Conservation (phyloP, 2,329 filamentous ascomycete species). For the Dactylellina parvicollis region DNA sequence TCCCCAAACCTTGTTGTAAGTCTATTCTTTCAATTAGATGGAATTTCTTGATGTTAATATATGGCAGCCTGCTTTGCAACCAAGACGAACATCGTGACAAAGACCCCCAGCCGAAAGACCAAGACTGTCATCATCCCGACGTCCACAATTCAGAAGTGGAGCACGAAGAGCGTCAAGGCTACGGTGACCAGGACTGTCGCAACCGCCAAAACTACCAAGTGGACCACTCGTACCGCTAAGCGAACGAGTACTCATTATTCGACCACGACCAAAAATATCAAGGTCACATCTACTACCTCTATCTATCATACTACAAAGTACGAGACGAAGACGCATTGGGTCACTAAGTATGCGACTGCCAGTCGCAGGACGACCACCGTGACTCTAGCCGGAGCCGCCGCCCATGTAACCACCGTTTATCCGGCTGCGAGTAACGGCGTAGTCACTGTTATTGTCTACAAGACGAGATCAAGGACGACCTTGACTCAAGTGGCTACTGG, state of each 20-base stretch:
- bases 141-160: background rate
- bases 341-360: background rate
- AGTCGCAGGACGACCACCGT: conserved; percentile 1
- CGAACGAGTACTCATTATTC: background rate
- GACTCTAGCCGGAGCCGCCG: background rate
- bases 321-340: background rate
- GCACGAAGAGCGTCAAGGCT: background rate
- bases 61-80: background rate
- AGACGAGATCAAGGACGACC: background rate
- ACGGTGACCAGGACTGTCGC: background rate
- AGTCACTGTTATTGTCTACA: background rate
- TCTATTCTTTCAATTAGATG: background rate
- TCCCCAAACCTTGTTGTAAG: conserved; percentile 1
- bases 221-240: background rate
- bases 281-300: background rate
- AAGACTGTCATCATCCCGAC: background rate
- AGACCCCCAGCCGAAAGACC: background rate
- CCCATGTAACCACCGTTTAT: background rate
- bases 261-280: background rate
- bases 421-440: background rate
- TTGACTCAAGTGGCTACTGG: background rate
- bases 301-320: background rate
- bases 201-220: background rate
- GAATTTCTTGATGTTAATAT: background rate
- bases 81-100: background rate